These are phyloP conservation scores for Nicotiana knightiana DNA, from an alignment of 257 asterid genomes.

Conservation along the genomic window DNA sequence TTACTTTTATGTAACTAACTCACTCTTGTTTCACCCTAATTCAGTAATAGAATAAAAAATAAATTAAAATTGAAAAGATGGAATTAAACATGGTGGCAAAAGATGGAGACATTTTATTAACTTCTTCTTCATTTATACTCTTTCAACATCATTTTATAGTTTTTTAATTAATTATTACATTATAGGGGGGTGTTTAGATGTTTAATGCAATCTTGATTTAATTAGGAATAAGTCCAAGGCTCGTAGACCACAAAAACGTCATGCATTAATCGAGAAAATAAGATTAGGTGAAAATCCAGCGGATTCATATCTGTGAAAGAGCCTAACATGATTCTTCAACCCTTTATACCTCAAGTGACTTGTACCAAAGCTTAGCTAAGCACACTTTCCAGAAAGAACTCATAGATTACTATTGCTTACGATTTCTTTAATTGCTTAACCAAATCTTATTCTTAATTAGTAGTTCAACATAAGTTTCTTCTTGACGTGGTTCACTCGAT, in stretches of 20 bases:
- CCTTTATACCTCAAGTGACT: neutral
- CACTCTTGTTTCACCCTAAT: neutral
- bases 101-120: neutral
- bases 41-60: neutral
- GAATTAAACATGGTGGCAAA: neutral
- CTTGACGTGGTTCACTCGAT: neutral
- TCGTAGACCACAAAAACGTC: constrained; percentile 10
- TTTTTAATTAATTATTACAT: neutral
- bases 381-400: neutral
- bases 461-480: neutral
- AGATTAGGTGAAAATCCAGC: neutral
- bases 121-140: neutral
- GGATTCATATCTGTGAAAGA: neutral
- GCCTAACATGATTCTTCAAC: neutral
- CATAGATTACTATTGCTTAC: neutral
- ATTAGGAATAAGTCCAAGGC: constrained; percentile 2
- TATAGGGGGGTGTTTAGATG: too few species aligned
- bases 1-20: neutral
- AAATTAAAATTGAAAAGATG: neutral
- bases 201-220: too few species aligned
- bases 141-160: neutral
- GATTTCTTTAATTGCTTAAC: neutral
- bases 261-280: neutral
- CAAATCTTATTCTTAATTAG: neutral
- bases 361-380: neutral